Conservation (phyloP, 1,139 yeast species). For the Spathaspora sp. region DNA sequence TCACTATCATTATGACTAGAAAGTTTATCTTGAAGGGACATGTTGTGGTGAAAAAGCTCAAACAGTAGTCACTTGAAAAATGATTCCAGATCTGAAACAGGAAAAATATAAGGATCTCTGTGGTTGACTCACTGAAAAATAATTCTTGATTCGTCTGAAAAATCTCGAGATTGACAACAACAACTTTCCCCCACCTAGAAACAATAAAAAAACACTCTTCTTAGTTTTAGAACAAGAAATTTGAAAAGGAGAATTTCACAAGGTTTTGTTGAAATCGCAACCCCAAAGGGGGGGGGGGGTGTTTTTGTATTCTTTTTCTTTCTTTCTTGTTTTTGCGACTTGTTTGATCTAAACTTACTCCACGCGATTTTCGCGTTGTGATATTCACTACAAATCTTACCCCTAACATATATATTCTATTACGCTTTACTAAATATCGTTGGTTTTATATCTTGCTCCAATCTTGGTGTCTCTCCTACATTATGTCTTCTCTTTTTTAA, state of each 20-base stretch:
- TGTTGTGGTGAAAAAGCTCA: constrained; percentile 1
- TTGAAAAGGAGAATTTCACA: background rate
- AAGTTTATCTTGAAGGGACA: constrained; percentile 18
- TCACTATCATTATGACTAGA: constrained; percentile 36
- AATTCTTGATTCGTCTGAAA: background rate
- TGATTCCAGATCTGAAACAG: too few species aligned
- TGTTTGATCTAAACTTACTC: too few species aligned
- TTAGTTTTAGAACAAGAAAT: background rate
- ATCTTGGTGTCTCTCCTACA: constrained; percentile 46
- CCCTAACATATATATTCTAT: background rate
- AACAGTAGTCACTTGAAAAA: background rate
- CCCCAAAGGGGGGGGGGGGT: too few species aligned
- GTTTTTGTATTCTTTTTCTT: too few species aligned
- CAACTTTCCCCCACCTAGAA: background rate
- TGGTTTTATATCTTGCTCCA: constrained; percentile 26
- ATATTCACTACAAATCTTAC: background rate
- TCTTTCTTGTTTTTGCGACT: too few species aligned
- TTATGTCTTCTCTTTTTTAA: constrained; percentile 68
- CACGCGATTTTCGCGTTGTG: too few species aligned
- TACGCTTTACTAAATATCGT: constrained; percentile 7
- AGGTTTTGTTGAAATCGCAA: background rate
- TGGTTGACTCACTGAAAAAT: too few species aligned
- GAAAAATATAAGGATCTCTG: too few species aligned
- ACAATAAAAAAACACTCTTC: background rate
- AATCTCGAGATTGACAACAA: background rate